Percentiles rank a stretch among this genome's conserved stretches.
Evolutionary conservation across 176 grass and related monocot species (phyloP).

Genomic region (Eremochloa ophiuroides): DNA sequence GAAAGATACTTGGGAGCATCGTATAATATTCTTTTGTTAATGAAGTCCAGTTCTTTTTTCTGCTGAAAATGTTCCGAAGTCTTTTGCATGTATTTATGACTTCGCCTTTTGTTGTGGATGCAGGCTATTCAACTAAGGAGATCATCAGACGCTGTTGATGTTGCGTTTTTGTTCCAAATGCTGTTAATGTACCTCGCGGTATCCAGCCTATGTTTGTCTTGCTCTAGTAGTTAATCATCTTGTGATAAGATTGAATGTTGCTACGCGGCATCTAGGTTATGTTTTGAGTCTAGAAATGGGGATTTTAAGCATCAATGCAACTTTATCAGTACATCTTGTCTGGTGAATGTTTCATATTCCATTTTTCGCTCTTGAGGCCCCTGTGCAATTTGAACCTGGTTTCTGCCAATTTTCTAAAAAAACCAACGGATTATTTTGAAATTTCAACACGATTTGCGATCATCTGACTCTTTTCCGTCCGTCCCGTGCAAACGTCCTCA

Average conservation of each 20-base stretch:
- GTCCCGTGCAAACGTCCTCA: too few species aligned
- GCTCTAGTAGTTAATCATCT: neutral
- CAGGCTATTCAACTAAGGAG: slow-evolving; percentile 13
- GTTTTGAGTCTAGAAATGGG: neutral
- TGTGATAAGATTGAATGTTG: neutral
- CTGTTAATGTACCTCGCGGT: slow-evolving; percentile 17
- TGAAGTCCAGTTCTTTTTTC: neutral
- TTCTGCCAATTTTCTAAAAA: too few species aligned
- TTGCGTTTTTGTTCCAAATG: slow-evolving; percentile 5
- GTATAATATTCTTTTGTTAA: too few species aligned
- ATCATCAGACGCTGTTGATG: slow-evolving; percentile 7
- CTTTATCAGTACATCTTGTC: neutral
- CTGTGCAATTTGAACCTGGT: too few species aligned
- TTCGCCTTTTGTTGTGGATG: neutral
- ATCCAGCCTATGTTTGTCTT: too few species aligned
- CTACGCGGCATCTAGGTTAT: neutral
- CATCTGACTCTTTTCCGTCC: too few species aligned
- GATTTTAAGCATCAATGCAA: neutral
- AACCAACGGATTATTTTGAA: too few species aligned
- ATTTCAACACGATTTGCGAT: too few species aligned
- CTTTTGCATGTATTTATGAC: neutral
- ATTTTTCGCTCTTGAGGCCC: too few species aligned
- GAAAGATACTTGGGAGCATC: too few species aligned
- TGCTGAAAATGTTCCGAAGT: neutral
- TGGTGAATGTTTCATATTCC: too few species aligned